Conservation (phyloP, 2,329 filamentous ascomycete genomes). For the Cladophialophora psammophila region DNA sequence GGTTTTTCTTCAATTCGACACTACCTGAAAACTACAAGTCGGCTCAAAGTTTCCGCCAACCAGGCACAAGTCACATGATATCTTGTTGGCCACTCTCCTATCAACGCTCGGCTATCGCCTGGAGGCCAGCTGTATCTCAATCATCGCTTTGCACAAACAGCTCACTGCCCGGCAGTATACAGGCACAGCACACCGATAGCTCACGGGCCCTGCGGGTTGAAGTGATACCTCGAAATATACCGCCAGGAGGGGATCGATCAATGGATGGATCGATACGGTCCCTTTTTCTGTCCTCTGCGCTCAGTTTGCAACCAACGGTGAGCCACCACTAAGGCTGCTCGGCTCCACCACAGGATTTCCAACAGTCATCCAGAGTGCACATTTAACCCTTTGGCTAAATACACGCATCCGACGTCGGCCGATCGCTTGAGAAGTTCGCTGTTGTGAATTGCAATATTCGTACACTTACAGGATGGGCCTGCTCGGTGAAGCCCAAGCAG, state of each 20-base stretch:
- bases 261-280: not conserved
- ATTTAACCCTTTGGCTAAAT: not conserved
- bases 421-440: not conserved
- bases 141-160: not conserved
- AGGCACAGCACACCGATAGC: not conserved
- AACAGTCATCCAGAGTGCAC: conserved; percentile 4
- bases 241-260: not conserved
- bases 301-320: not conserved
- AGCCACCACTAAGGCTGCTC: not conserved
- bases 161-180: not conserved
- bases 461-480: not conserved
- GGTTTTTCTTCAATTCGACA: not conserved
- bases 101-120: not conserved
- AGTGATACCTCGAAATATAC: not conserved
- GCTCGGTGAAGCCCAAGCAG: not conserved
- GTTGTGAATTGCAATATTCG: conserved; percentile 9
- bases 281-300: not conserved
- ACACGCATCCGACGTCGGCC: not conserved
- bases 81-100: not conserved
- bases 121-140: not conserved
- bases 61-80: not conserved
- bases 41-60: not conserved
- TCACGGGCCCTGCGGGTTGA: not conserved
- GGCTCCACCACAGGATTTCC: conserved; percentile 9
- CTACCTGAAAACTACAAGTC: not conserved